Percentiles rank a stretch among this genome's conserved stretches.
phyloP scores from a whole-genome alignment of 73 alveolate genomes.

The Stentor roeselii region DNA sequence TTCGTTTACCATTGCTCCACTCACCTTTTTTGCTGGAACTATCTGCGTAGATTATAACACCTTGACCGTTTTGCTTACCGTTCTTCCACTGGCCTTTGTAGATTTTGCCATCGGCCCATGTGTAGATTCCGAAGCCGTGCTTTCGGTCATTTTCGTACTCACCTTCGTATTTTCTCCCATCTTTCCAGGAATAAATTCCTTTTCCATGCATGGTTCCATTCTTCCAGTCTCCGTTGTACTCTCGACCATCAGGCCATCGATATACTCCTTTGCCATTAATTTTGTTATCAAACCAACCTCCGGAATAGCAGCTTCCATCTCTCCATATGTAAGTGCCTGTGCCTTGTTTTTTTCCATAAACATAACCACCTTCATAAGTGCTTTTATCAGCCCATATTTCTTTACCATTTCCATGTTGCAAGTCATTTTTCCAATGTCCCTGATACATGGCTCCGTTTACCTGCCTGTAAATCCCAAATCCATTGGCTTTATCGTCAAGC shows the following conservation, averaged over 20 bases:
- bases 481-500: slow-evolving; percentile 78
- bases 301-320: slow-evolving; percentile 57
- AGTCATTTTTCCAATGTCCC: slow-evolving; percentile 74
- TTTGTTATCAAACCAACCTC: slow-evolving; percentile 63
- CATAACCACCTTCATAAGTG: slow-evolving; percentile 62
- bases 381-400: slow-evolving; percentile 75
- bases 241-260: slow-evolving; percentile 69
- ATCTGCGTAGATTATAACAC: no score
- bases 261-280: slow-evolving; percentile 56
- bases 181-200: slow-evolving; percentile 73
- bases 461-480: slow-evolving; percentile 75
- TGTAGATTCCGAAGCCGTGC: slow-evolving; percentile 31
- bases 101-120: slow-evolving; percentile 40
- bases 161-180: slow-evolving; percentile 80
- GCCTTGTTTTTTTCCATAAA: slow-evolving; percentile 67
- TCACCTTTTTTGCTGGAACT: no score
- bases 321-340: slow-evolving; percentile 55
- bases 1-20: no score
- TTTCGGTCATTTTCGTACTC: slow-evolving; percentile 41
- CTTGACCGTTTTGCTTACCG: slow-evolving; percentile 37
- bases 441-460: slow-evolving; percentile 77
- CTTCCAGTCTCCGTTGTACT: slow-evolving; percentile 68
- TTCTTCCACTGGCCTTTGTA: slow-evolving; percentile 35
- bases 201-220: slow-evolving; percentile 62
- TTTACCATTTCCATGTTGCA: slow-evolving; percentile 65